phyloP scores from a whole-genome alignment of 495 filamentous ascomycete species.

The Alectoria sarmentosa region DNA sequence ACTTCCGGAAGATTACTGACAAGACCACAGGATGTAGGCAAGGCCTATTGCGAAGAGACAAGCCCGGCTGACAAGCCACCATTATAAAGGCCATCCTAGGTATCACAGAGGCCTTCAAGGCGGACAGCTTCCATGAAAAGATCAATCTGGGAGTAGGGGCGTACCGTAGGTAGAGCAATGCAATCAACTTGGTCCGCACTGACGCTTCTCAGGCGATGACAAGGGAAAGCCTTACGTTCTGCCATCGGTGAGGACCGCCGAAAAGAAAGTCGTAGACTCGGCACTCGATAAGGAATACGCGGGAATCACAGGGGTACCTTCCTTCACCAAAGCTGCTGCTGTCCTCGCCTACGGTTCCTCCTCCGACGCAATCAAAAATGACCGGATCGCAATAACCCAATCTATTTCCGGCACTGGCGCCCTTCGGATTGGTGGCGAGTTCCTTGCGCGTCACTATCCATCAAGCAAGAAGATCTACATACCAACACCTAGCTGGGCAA shows the following conservation, averaged over 20 bases:
- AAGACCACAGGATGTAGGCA: conserved; percentile 30
- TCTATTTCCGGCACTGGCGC: conserved; percentile 97
- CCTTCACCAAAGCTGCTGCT: conserved; percentile 88
- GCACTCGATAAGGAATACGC: conserved; percentile 94
- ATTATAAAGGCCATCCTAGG: conserved; percentile 25
- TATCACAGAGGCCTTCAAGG: conserved; percentile 99
- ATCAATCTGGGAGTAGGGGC: conserved; percentile 82
- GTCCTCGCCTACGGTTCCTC: conserved; percentile 81
- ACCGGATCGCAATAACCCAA: conserved; percentile 87
- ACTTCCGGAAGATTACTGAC: conserved; percentile 14
- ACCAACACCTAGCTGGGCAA: conserved; percentile 94
- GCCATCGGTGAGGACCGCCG: conserved; percentile 82
- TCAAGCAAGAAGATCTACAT: conserved; percentile 90
- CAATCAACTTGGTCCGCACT: background rate
- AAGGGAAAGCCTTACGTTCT: conserved; percentile 95
- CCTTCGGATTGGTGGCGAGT: conserved; percentile 87
- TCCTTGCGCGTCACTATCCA: conserved; percentile 85
- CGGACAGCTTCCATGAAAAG: conserved; percentile 83
- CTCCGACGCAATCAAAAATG: conserved; percentile 64
- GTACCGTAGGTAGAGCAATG: conserved; percentile 38
- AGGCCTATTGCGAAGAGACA: conserved; percentile 3
- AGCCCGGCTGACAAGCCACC: background rate
- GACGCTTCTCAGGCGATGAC: conserved; percentile 60
- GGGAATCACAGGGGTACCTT: conserved; percentile 88
- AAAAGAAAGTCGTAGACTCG: conserved; percentile 73